These are phyloP conservation scores for Hansenula sp. DNA, from an alignment of 1,139 yeast genomes.

Conservation along the genomic window DNA sequence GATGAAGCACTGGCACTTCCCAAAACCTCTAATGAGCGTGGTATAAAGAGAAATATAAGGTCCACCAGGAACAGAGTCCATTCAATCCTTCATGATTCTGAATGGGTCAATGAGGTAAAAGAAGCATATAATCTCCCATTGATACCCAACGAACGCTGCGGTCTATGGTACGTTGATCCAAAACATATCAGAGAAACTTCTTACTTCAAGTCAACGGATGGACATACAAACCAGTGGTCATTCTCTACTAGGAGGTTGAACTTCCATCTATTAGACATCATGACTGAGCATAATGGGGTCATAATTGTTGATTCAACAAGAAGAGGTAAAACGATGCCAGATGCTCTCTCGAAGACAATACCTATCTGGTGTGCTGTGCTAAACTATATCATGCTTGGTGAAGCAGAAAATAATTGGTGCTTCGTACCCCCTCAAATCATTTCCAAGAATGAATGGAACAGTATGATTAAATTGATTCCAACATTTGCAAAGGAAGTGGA, in stretches of 20 bases:
- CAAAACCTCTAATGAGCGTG: conserved; percentile 12
- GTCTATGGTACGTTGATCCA: conserved; percentile 75
- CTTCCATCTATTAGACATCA: conserved; percentile 55
- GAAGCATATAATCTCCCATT: conserved; percentile 36
- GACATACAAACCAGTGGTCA: conserved; percentile 78
- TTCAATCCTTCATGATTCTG: conserved; percentile 61
- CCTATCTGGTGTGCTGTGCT: conserved; percentile 92
- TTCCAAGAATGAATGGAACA: conserved; percentile 52
- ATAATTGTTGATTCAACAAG: conserved; percentile 82
- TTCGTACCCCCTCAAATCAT: conserved; percentile 52
- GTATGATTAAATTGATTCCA: conserved; percentile 48
- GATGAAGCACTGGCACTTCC: conserved; percentile 1
- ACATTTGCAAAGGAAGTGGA: conserved; percentile 44
- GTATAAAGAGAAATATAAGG: conserved; percentile 31
- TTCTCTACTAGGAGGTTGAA: conserved; percentile 73
- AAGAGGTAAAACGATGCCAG: conserved; percentile 81
- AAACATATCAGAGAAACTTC: conserved; percentile 38
- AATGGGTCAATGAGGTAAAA: conserved; percentile 35
- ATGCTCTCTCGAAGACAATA: conserved; percentile 78
- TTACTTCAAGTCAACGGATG: conserved; percentile 89
- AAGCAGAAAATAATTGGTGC: conserved; percentile 27
- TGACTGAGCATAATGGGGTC: conserved; percentile 41
- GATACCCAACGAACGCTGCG: conserved; percentile 82
- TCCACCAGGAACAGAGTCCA: conserved; percentile 62
- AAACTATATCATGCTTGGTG: conserved; percentile 45